Evolutionary conservation across 345 rosid genomes (phyloP), one percentile per base, ranked within the genome.

Genomic region (Capsella bursapastoris): DNA sequence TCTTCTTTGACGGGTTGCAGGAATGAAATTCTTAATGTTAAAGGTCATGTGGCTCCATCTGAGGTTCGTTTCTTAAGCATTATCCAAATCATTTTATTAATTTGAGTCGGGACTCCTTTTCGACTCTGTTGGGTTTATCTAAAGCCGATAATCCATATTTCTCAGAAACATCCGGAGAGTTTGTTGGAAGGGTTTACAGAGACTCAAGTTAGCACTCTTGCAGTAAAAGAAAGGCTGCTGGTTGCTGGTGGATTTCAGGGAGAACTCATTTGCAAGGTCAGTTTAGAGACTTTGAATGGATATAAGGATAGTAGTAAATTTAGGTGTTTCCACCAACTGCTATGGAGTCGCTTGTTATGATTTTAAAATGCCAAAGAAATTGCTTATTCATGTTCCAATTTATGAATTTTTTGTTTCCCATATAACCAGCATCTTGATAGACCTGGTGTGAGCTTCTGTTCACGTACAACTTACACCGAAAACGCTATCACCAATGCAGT

Each of bases 401-500:
- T 45, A 58, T 63, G 51, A 22, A 37, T 62, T 28, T 59, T 32
- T n/a, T 49, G 51, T 57, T 45, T 75, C 22, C 32, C 28, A 27
- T 56, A 16, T 40, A 63, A 62, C 68, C 85, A 94, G 97, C 83
- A 82, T 82, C 80, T 91, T 61, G 97, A 90, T 82, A 85, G 96
- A 68, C 92, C 88, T 48, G 99, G 97, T 66, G 80, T 91, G 43
- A 88, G 90, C 84, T 94, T 86, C 82, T 91, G 98, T 78, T 85
- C 87, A 57, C 84, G 97, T 70, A 86, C 97, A 77, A 90, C 97
- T 62, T 82, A 87, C 77, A 92, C 89, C 37, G 97, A 95, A 64
- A 92, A 95, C 71, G 97, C 97, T 7, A 90, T 95, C 74, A 92
- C 97, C 49, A 95, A 92, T 77, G 97, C 97, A 10, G 84, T 92